Evolutionary conservation across 768 basidiomycete species (phyloP), one percentile per base, ranked within the genome.

Genomic region (Phlebiopsis gigantea): DNA sequence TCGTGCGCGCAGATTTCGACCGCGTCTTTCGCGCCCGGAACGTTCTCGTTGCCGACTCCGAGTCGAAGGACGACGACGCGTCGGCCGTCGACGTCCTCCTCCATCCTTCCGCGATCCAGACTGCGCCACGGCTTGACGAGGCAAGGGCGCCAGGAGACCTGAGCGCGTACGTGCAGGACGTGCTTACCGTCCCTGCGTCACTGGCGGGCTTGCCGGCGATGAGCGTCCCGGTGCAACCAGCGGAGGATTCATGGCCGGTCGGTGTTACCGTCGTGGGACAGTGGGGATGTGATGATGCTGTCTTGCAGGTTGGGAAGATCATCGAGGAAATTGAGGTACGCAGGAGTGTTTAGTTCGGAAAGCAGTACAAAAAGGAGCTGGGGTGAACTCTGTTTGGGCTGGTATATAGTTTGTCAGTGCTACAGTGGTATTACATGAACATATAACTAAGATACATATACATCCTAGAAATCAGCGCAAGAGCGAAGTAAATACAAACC

Each of bases 121-220:
- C 86, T 0, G 96, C 96, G 0, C 94, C 94, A 0, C 71, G 52
- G 2, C 73, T 95, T 2, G 51, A 28, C 21, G n/a, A 12, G 10
- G 31, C 31, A 10, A 59, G 56, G 12, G 49, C 21, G 24, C 6
- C 53, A 64, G 14, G 59, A 46, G 4, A 44, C 58, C 63, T 87
- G 48, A 77, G 79, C 44, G 76, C 82, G 29, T 98, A 98, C 66
- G 79, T 90, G 8, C 95, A 98, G 65, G 95, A 98, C 60, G 82
- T 96, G 5, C 73, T 98, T 59, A 96, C 93, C 0, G 91, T 95
- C 0, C 93, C 94, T 0, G 94, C 93, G 4, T 93, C 90, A 0
- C 73, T 99, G 31, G 94, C 91, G 0, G 94, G 96, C 0, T 64
- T 98, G 15, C 93, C 95, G 0, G 90, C 88, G 0, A 63, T 98